Evolutionary conservation across 1,139 yeast species (phyloP), one percentile per base, ranked within the genome.

Genomic region (Torulaspora pretoriensis): DNA sequence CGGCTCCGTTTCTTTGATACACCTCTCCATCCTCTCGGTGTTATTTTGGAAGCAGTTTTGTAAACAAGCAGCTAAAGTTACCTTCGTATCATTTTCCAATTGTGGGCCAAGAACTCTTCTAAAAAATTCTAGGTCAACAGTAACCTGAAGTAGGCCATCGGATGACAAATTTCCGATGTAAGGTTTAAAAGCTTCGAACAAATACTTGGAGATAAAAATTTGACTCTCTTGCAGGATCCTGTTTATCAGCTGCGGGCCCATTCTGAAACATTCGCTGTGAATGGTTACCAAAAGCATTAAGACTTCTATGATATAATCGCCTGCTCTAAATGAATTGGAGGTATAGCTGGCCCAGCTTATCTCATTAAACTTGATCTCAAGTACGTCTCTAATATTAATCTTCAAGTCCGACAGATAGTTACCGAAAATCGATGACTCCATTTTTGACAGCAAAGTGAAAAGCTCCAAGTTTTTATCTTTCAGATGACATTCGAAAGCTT

Each of bases 351-450:
- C 57, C 84, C 84, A 78, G 43, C 70, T 68, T 4, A 66, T 60
- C n/a, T 68, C 65, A 3, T 69, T 57, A 17, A 80, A 66, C 7
- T 83, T 83, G 1, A 64, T 63, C 14, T 72, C 67, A 9, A 81
- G 59, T 1, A 73, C 71, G n/a, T 68, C 70, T 6, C 78, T 68
- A 5, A 83, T 58, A 8, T 67, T 59, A 8, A 72, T 62, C 48
- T 77, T 74, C 57, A 80, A 75, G 47, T 74, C 75, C 16, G 74
- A 70, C 31, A 75, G 68, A 53, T 73, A 75, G 35, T 73, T 64
- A 31, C 74, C 77, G 62, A 78, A 75, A 33, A 83, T 67, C 2
- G 75, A 74, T 10, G 66, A 61, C 46, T 80, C 81, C 62, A 78
- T 69, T 43, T 72, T 71, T 19, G 73, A 74, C 41, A 80, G 56